Evolutionary conservation across 2,329 filamentous ascomycete species (phyloP).

Genomic region (Paracamarosporium sp.): DNA sequence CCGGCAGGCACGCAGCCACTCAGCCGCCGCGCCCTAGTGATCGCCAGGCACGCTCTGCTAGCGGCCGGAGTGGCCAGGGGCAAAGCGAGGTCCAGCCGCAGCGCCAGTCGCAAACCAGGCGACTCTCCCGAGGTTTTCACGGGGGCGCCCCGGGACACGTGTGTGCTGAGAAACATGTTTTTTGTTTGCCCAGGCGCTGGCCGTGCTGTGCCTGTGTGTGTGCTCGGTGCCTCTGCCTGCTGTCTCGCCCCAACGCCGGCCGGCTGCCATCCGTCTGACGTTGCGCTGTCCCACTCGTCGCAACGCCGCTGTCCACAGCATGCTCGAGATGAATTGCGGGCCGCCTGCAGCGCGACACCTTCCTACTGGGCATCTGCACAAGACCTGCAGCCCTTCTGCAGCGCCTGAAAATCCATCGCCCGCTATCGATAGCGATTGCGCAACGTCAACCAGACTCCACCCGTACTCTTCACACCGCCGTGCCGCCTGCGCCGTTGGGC

Average conservation of each 20-base stretch:
- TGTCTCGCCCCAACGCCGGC: background rate
- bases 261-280: slow-evolving; percentile 17
- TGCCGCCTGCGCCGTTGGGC: background rate
- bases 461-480: background rate
- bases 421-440: slow-evolving; percentile 44
- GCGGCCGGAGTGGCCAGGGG: slow-evolving; percentile 4
- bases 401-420: slow-evolving; percentile 36
- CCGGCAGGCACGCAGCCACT: slow-evolving; percentile 27
- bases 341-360: slow-evolving; percentile 25
- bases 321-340: slow-evolving; percentile 44
- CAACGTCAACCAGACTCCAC: background rate
- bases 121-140: background rate
- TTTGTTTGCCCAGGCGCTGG: background rate
- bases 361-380: slow-evolving; percentile 17
- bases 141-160: too few species aligned
- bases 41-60: slow-evolving; percentile 35
- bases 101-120: background rate
- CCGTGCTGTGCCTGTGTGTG: slow-evolving; percentile 16
- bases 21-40: slow-evolving; percentile 22
- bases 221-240: background rate
- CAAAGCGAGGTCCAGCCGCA: background rate
- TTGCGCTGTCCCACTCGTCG: slow-evolving; percentile 5
- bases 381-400: slow-evolving; percentile 25
- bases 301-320: slow-evolving; percentile 9
- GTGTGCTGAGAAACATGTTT: slow-evolving; percentile 6